Base-by-base conservation (phyloP, 1,139 yeast species). In the Maudiozyma humilis region DNA sequence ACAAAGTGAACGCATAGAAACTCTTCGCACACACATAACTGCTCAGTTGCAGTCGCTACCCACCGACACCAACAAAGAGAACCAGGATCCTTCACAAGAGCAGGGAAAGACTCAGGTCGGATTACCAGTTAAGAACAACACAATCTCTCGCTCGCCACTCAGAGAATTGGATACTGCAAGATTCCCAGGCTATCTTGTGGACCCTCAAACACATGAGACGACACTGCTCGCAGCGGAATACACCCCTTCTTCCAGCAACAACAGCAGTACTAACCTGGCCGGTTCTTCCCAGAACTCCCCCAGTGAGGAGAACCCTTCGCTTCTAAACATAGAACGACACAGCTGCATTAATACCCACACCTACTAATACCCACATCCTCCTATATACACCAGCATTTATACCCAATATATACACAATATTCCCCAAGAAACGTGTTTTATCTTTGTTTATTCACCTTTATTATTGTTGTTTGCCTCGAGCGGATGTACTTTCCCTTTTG, bases 111-210 rank as follows among this genome's bases (percentile, higher is more conserved):
- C 23, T 15, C 2, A 19, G 16, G 5, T 15, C 17, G 16, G 15
- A 14, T 16, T 4, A 3, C 29, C 38, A 6, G 6, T 7, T 18
- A 34, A 7, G 13, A 36, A 36, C 20, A 8, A 16, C n/a, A 10
- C 15, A 5, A 6, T n/a, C 17, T 18, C 25, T n/a, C 17, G 17
- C 23, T 18, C 37, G 6, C 39, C 32, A 25, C 19, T 36, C 15
- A 8, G 13, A 14, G 39, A 36, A 20, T 15, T 36, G 6, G 23
- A 16, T 12, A n/a, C 32, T 7, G 31, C 15, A 4, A 31, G 27
- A 17, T 36, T 10, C 19, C 31, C 31, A 10, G 44, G 44, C 10
- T 36, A 31, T 17, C 14, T 42, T 2, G 35, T 32, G 13, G 38
- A 42, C 20, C 44, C 44, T 12, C 13, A 23, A 3, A 37, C 41